phyloP scores from a whole-genome alignment of 2,329 filamentous ascomycete genomes.

The Aspergillus calidoustus region DNA sequence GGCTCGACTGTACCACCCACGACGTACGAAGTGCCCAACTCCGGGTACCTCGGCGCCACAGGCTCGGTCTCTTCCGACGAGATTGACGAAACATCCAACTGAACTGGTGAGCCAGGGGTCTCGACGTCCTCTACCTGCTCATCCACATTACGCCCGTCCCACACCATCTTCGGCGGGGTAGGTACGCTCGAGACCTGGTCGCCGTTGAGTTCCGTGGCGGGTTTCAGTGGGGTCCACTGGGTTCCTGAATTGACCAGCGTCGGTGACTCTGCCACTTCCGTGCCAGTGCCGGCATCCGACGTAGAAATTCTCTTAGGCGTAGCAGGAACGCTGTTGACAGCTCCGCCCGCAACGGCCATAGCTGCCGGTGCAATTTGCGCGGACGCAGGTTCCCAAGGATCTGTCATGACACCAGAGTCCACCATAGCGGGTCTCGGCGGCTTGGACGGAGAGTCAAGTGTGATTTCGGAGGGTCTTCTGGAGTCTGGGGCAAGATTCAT shows the following conservation, averaged over 20 bases:
- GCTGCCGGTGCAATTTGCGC: slow-evolving; percentile 14
- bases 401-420: slow-evolving; percentile 67
- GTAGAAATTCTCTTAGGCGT: slow-evolving; percentile 26
- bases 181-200: slow-evolving; percentile 38
- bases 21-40: slow-evolving; percentile 40
- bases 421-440: slow-evolving; percentile 55
- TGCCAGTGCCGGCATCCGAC: slow-evolving; percentile 24
- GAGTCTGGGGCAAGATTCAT: slow-evolving; percentile 35
- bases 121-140: slow-evolving; percentile 22
- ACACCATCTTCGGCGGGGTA: slow-evolving; percentile 48
- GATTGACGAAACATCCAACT: slow-evolving; percentile 40
- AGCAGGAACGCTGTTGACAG: slow-evolving; percentile 24
- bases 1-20: slow-evolving; percentile 37
- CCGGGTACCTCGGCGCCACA: slow-evolving; percentile 47
- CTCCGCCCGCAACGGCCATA: slow-evolving; percentile 27
- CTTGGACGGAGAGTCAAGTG: slow-evolving; percentile 28
- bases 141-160: slow-evolving; percentile 38
- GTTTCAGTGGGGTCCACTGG: slow-evolving; percentile 48
- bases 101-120: slow-evolving; percentile 24
- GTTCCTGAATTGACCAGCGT: slow-evolving; percentile 46
- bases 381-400: slow-evolving; percentile 55
- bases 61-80: slow-evolving; percentile 42
- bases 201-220: slow-evolving; percentile 23
- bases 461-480: slow-evolving; percentile 38
- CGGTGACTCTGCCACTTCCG: slow-evolving; percentile 26